Conservation (phyloP, 2,329 filamentous ascomycete genomes). For the Aspergillus sp. region DNA sequence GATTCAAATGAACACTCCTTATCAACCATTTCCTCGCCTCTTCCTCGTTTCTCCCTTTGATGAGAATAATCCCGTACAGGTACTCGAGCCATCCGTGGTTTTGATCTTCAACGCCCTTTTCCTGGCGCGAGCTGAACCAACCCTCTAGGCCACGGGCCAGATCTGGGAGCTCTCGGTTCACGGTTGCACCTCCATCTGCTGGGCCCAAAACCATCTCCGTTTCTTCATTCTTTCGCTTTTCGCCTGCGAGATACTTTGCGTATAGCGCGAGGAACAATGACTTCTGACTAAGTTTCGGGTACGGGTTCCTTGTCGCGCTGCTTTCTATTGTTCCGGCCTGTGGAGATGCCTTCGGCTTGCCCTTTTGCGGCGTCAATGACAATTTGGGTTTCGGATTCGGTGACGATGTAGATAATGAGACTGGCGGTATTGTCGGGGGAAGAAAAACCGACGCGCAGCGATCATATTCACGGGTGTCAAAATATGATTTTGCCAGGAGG, state of each 20-base stretch:
- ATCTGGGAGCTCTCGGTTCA: conserved; percentile 79
- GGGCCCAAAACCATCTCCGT: conserved; percentile 97
- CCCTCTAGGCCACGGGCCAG: conserved; percentile 74
- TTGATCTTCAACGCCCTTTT: conserved; percentile 59
- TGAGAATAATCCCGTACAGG: conserved; percentile 80
- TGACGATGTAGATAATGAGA: conserved; percentile 51
- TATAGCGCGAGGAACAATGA: conserved; percentile 90
- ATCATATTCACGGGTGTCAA: conserved; percentile 93
- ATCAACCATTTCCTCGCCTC: conserved; percentile 85
- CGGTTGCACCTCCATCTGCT: conserved; percentile 77
- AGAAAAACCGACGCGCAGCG: conserved; percentile 88
- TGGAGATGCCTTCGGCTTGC: conserved; percentile 59
- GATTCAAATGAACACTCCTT: conserved; percentile 81
- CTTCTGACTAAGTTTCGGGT: conserved; percentile 73
- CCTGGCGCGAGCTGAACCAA: conserved; percentile 71
- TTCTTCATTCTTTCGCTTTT: conserved; percentile 95
- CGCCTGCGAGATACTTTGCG: conserved; percentile 86
- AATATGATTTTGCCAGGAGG: conserved; percentile 87
- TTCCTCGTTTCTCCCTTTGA: conserved; percentile 86
- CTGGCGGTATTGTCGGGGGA: conserved; percentile 73
- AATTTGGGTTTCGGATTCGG: conserved; percentile 40
- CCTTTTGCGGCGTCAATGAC: conserved; percentile 49
- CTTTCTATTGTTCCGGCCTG: conserved; percentile 39
- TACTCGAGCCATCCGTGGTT: conserved; percentile 90
- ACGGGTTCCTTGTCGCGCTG: conserved; percentile 35